Conservation (phyloP, 495 filamentous ascomycete species). For the Ascodesmis nigricans region DNA sequence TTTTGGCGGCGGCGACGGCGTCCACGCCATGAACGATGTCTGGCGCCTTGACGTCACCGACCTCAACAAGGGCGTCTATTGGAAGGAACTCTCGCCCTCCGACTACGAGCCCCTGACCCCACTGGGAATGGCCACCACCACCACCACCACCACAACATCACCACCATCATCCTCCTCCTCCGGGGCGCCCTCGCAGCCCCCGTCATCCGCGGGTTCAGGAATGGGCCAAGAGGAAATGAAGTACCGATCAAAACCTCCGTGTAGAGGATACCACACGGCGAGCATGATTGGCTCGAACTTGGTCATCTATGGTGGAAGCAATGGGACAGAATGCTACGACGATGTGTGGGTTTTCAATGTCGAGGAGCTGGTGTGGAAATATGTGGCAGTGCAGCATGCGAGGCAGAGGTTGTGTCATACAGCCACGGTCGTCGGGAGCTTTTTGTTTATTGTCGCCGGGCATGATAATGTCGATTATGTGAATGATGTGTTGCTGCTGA, state of each 20-base stretch:
- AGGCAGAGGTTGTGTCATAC: slow-evolving; percentile 40
- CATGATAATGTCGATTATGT: slow-evolving; percentile 47
- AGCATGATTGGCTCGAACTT: slow-evolving; percentile 48
- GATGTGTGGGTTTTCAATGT: slow-evolving; percentile 50
- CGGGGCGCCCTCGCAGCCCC: slow-evolving; percentile 1
- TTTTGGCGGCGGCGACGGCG: slow-evolving; percentile 43
- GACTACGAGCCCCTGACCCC: slow-evolving; percentile 3
- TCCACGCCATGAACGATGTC: slow-evolving; percentile 42
- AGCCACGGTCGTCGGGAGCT: slow-evolving; percentile 41
- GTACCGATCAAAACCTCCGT: slow-evolving; percentile 37
- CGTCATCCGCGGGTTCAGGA: slow-evolving; percentile 3
- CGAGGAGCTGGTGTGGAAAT: slow-evolving; percentile 31
- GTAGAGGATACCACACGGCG: slow-evolving; percentile 43
- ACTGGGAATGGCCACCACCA: slow-evolving; percentile 17
- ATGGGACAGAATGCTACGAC: slow-evolving; percentile 43
- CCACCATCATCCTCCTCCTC: slow-evolving; percentile 3
- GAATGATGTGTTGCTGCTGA: slow-evolving; percentile 40
- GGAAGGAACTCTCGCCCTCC: slow-evolving; percentile 32
- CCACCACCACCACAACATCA: slow-evolving; percentile 14
- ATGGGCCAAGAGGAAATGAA: slow-evolving; percentile 15
- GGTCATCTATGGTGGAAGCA: slow-evolving; percentile 43
- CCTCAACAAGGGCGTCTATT: slow-evolving; percentile 36
- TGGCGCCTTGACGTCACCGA: slow-evolving; percentile 45
- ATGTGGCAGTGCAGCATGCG: slow-evolving; percentile 27
- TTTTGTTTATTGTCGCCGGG: slow-evolving; percentile 42